Evolutionary conservation across 139 green algal species (phyloP).

Genomic region (Auxenochlorella pyrenoidosa): DNA sequence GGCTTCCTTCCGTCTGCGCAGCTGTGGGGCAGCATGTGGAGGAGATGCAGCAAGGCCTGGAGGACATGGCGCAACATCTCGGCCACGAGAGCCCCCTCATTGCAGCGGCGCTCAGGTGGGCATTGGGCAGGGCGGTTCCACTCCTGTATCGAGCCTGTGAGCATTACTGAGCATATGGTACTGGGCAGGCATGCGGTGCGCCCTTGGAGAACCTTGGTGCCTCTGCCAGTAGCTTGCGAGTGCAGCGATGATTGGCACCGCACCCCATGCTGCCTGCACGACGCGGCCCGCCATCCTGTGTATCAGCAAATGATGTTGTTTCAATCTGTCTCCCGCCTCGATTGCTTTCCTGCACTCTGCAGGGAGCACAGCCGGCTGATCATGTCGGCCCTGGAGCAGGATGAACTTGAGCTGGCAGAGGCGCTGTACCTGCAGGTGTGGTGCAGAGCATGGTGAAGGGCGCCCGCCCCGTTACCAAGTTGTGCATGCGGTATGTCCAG

Average conservation of each 20-base stretch:
- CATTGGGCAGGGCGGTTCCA: too few relatives aligned
- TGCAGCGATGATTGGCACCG: too few relatives aligned
- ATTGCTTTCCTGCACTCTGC: neutral
- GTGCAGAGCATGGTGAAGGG: too few relatives aligned
- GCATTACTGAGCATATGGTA: too few relatives aligned
- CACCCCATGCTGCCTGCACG: neutral
- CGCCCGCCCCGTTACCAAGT: too few relatives aligned
- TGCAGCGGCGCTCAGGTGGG: neutral
- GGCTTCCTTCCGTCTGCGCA: neutral
- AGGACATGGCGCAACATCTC: constrained; percentile 5
- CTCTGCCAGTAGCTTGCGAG: too few relatives aligned
- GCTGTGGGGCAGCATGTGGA: constrained; percentile 1
- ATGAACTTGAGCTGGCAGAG: constrained; percentile 32
- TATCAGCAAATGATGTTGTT: too few relatives aligned
- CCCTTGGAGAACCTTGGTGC: too few relatives aligned
- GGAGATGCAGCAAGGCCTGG: constrained; percentile 14
- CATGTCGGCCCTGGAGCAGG: constrained; percentile 30
- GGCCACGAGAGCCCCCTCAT: neutral
- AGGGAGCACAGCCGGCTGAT: constrained; percentile 41
- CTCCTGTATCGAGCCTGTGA: too few relatives aligned
- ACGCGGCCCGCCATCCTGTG: too few relatives aligned
- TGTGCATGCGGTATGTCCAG: neutral
- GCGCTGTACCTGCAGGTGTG: constrained; percentile 33
- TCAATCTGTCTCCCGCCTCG: too few relatives aligned
- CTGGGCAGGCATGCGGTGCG: too few relatives aligned